These are phyloP conservation scores for Globisporangium mamillatum DNA, from an alignment of 352 stramenopile genomes.

Conservation along the genomic window DNA sequence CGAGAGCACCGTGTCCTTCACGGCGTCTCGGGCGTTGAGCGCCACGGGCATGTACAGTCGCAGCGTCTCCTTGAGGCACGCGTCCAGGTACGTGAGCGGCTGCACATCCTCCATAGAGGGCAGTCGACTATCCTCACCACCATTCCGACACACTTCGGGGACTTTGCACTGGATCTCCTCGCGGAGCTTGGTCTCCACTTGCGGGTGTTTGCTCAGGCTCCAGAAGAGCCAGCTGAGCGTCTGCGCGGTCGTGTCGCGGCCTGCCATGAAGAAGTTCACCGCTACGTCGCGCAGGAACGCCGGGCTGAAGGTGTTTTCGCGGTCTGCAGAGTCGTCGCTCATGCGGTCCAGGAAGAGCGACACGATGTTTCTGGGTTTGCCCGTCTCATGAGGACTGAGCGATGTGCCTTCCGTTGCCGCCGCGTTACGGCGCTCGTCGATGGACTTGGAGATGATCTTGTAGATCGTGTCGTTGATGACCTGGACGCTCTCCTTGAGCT, in stretches of 20 bases:
- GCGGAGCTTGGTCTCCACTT: slow-evolving; percentile 42
- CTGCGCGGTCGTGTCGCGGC: slow-evolving; percentile 75
- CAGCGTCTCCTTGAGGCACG: slow-evolving; percentile 11
- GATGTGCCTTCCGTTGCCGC: not conserved
- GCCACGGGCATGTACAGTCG: slow-evolving; percentile 1
- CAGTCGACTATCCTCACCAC: not conserved
- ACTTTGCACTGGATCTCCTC: slow-evolving; percentile 39
- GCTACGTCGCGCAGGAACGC: slow-evolving; percentile 68
- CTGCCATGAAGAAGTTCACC: slow-evolving; percentile 78
- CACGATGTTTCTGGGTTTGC: slow-evolving; percentile 6
- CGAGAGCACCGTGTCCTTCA: slow-evolving; percentile 4
- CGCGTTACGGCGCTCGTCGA: slow-evolving; percentile 6
- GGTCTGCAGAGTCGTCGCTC: not conserved
- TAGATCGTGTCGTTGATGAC: slow-evolving; percentile 38
- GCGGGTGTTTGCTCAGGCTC: slow-evolving; percentile 46
- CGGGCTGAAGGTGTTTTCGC: slow-evolving; percentile 22
- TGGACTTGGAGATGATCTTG: slow-evolving; percentile 36
- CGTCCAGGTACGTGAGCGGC: slow-evolving; percentile 43
- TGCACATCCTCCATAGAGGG: slow-evolving; percentile 28
- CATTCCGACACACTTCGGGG: slow-evolving; percentile 17
- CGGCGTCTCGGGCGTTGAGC: not conserved
- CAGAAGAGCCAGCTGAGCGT: slow-evolving; percentile 73
- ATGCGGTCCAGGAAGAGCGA: slow-evolving; percentile 29
- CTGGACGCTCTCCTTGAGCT: slow-evolving; percentile 28
- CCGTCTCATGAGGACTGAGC: too few species aligned